Evolutionary conservation across 345 rosid genomes (phyloP).

Genomic region (Aquilaria malaccensis): DNA sequence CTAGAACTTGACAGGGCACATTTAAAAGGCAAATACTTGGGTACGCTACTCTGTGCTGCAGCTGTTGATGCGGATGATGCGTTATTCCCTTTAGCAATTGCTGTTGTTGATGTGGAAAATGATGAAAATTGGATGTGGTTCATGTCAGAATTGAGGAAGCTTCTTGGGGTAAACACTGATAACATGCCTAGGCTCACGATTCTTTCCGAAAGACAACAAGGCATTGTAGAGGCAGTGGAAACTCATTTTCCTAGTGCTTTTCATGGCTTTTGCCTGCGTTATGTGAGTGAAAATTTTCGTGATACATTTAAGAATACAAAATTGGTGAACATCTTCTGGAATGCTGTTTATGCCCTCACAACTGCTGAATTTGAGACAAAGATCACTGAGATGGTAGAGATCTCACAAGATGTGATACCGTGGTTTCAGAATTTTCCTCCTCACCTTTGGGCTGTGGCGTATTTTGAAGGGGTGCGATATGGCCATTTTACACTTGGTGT

Average conservation of each 20-base stretch:
- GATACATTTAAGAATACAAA: slow-evolving; percentile 93
- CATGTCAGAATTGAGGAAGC: slow-evolving; percentile 90
- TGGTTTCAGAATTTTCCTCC: slow-evolving; percentile 88
- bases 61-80: slow-evolving; percentile 90
- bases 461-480: slow-evolving; percentile 81
- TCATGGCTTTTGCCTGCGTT: slow-evolving; percentile 92
- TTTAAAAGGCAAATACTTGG: slow-evolving; percentile 93
- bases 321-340: slow-evolving; percentile 92
- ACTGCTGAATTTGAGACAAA: slow-evolving; percentile 74
- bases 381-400: slow-evolving; percentile 82
- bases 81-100: slow-evolving; percentile 87
- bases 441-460: slow-evolving; percentile 88
- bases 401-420: slow-evolving; percentile 61
- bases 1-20: slow-evolving; percentile 86
- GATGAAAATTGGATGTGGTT: slow-evolving; percentile 99
- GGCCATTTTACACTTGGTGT: slow-evolving; percentile 88
- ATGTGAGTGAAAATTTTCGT: slow-evolving; percentile 82
- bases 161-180: slow-evolving; percentile 86
- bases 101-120: slow-evolving; percentile 70
- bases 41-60: slow-evolving; percentile 79
- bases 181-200: slow-evolving; percentile 97
- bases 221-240: slow-evolving; percentile 87
- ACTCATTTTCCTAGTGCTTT: slow-evolving; percentile 94
- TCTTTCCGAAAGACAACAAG: slow-evolving; percentile 83
- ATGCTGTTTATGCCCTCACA: slow-evolving; percentile 90